Evolutionary conservation across 768 basidiomycete species (phyloP).

Genomic region (Hygrocybe coccinea): DNA sequence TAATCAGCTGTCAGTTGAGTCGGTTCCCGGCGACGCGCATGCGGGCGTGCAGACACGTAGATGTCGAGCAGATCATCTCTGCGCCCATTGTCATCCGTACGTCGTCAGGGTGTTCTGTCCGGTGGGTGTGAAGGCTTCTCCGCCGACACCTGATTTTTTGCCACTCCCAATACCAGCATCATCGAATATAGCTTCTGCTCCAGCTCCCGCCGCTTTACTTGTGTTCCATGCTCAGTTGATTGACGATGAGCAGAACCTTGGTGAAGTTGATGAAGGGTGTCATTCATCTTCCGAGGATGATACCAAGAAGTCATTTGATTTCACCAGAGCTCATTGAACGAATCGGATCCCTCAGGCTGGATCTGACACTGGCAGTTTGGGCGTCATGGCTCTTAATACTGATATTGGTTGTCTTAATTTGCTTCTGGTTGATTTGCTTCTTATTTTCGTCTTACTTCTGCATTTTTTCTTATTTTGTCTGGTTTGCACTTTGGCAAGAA

Average conservation of each 20-base stretch:
- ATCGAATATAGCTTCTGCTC: slow-evolving; percentile 4
- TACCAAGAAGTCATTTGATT: slow-evolving; percentile 79
- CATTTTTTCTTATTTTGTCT: too few relatives aligned
- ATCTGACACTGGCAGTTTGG: slow-evolving; percentile 36
- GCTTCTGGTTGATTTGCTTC: too few relatives aligned
- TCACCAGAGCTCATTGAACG: slow-evolving; percentile 73
- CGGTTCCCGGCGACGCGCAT: slow-evolving; percentile 11
- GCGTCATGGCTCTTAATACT: slow-evolving; percentile 26
- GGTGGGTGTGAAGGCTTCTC: slow-evolving; percentile 27
- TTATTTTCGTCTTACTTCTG: too few relatives aligned
- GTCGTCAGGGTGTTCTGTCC: slow-evolving; percentile 39
- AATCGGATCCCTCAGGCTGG: slow-evolving; percentile 42
- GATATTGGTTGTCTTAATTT: too few relatives aligned
- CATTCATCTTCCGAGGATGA: slow-evolving; percentile 47
- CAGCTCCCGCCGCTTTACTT: slow-evolving; percentile 27
- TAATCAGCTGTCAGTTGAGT: slow-evolving; percentile 35
- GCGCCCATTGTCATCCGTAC: slow-evolving; percentile 42
- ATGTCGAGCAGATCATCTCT: slow-evolving; percentile 40
- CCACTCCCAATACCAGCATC: slow-evolving; percentile 31
- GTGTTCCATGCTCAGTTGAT: slow-evolving; percentile 43
- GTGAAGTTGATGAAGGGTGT: slow-evolving; percentile 38
- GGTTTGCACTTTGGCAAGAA: too few relatives aligned
- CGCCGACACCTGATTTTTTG: slow-evolving; percentile 40
- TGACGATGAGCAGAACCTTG: slow-evolving; percentile 41
- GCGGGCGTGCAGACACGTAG: slow-evolving; percentile 28